Evolutionary conservation across 176 grass and related monocot genomes (phyloP).

Genomic region (Tillandsia fasciculata): DNA sequence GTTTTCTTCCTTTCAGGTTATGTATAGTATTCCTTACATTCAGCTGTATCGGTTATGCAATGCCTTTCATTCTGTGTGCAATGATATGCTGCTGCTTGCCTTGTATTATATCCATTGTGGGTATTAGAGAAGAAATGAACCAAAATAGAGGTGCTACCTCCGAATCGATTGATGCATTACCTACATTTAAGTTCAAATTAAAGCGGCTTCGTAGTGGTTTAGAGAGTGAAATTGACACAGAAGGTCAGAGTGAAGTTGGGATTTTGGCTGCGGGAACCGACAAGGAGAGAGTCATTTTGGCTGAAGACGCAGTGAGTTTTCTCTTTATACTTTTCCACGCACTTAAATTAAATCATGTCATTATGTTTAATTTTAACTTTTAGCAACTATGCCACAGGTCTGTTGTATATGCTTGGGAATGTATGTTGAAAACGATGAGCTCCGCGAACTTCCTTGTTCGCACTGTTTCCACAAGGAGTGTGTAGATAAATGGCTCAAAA

Average conservation of each 20-base stretch:
- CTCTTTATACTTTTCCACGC: neutral
- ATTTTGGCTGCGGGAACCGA: slow-evolving; percentile 66
- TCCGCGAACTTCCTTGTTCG: slow-evolving; percentile 81
- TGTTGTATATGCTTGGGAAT: slow-evolving; percentile 93
- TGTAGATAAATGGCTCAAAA: slow-evolving; percentile 98
- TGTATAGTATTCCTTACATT: slow-evolving; percentile 93
- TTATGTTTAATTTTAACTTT: neutral
- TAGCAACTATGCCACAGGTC: slow-evolving; percentile 26
- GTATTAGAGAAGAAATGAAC: slow-evolving; percentile 75
- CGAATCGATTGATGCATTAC: slow-evolving; percentile 73
- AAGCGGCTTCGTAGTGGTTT: slow-evolving; percentile 46
- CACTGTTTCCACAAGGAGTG: slow-evolving; percentile 96
- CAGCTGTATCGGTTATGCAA: slow-evolving; percentile 92
- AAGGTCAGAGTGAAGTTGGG: slow-evolving; percentile 50
- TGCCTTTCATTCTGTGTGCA: slow-evolving; percentile 89
- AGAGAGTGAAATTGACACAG: slow-evolving; percentile 28
- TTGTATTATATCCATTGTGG: slow-evolving; percentile 85
- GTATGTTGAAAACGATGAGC: slow-evolving; percentile 77
- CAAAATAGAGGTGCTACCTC: slow-evolving; percentile 74
- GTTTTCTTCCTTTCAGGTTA: slow-evolving; percentile 39
- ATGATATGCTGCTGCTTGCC: slow-evolving; percentile 93
- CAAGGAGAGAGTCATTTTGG: slow-evolving; percentile 65
- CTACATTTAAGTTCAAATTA: slow-evolving; percentile 92
- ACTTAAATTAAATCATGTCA: neutral
- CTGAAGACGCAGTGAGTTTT: slow-evolving; percentile 70